phyloP scores from a whole-genome alignment of 83 land plant species.

The Larix sibirica region DNA sequence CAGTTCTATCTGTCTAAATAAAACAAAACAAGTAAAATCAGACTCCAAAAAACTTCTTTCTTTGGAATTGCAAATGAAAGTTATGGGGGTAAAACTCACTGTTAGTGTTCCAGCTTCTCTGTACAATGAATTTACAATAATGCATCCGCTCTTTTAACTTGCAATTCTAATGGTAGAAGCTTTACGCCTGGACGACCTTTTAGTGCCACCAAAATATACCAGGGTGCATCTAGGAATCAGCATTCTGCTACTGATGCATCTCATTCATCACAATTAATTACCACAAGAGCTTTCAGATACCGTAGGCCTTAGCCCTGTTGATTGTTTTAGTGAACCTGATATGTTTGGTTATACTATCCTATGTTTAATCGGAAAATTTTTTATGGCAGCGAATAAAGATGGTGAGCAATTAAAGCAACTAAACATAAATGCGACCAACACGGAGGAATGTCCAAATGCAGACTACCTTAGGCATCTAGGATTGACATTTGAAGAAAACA shows the following conservation, averaged over 20 bases:
- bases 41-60: not conserved
- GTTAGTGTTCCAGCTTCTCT: not conserved
- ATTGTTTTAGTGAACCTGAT: constrained; percentile 5
- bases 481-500: constrained; percentile 14
- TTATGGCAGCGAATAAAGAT: constrained; percentile 54
- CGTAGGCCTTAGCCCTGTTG: not conserved
- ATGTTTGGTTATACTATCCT: constrained; percentile 33
- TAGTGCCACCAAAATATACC: not conserved
- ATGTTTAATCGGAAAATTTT: constrained; percentile 63
- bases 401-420: constrained; percentile 18
- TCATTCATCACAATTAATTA: not conserved
- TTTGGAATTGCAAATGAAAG: not conserved
- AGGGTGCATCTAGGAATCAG: too few species aligned
- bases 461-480: constrained; percentile 20
- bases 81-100: not conserved
- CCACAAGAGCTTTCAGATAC: not conserved
- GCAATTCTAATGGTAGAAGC: not conserved
- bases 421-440: not conserved
- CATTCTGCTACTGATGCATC: not conserved
- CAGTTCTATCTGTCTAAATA: not conserved
- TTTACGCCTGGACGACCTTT: not conserved
- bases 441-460: constrained; percentile 7
- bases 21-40: not conserved
- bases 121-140: not conserved
- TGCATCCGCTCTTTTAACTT: not conserved